Percentiles rank a stretch among this genome's conserved stretches.
Evolutionary conservation across 2,329 filamentous ascomycete genomes (phyloP).

Genomic region (Septoria linicola): DNA sequence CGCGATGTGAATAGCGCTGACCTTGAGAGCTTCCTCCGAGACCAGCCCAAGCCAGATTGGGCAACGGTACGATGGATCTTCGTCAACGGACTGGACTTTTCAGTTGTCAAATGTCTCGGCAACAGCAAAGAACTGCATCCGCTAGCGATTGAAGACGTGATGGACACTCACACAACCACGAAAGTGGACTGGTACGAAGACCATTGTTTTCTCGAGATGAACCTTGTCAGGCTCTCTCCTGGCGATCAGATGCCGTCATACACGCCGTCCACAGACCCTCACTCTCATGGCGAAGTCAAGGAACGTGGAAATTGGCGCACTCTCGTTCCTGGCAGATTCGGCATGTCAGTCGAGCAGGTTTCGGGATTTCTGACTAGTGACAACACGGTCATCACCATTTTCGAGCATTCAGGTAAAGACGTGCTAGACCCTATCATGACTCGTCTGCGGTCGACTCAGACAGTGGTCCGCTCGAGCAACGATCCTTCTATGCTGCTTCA

Average conservation of each 20-base stretch:
- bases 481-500: conserved; percentile 87
- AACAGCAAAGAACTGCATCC: conserved; percentile 75
- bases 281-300: conserved; percentile 14
- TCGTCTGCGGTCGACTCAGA: conserved; percentile 72
- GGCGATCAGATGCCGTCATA: conserved; percentile 50
- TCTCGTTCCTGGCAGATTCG: conserved; percentile 24
- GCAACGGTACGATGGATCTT: conserved; percentile 87
- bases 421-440: conserved; percentile 78
- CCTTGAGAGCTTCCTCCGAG: conserved; percentile 66
- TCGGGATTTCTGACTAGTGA: conserved; percentile 83
- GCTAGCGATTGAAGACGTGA: conserved; percentile 82
- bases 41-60: conserved; percentile 64
- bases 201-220: conserved; percentile 42
- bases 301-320: conserved; percentile 20
- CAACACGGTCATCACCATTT: conserved; percentile 89
- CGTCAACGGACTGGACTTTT: conserved; percentile 87
- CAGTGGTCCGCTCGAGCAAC: conserved; percentile 77
- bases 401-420: conserved; percentile 81
- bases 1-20: conserved; percentile 67
- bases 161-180: conserved; percentile 78
- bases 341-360: conserved; percentile 79
- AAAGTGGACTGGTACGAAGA: conserved; percentile 83
- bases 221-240: conserved; percentile 71
- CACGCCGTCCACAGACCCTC: not conserved
- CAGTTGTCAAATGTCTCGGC: conserved; percentile 78